Evolutionary conservation across 1,139 yeast genomes (phyloP).

Genomic region (Debaryomyces psychrophilus): DNA sequence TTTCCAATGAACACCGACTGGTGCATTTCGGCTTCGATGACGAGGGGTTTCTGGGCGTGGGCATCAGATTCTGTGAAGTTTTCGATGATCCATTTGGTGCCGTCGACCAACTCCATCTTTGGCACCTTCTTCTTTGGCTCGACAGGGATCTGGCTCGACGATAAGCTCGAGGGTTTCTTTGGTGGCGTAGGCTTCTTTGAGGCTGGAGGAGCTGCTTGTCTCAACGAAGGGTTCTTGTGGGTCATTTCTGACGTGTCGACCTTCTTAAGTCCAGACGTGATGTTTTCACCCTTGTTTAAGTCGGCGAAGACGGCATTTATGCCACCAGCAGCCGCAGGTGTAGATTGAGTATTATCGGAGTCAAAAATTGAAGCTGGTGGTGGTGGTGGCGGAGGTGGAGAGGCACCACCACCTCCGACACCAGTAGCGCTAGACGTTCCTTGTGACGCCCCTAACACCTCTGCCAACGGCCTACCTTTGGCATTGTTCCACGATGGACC

Average conservation of each 20-base stretch:
- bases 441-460: slow-evolving; percentile 30
- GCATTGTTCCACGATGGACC: slow-evolving; percentile 77
- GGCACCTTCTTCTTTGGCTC: slow-evolving; percentile 59
- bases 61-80: slow-evolving; percentile 61
- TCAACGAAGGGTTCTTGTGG: slow-evolving; percentile 85
- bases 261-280: slow-evolving; percentile 85
- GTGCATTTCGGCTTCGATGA: slow-evolving; percentile 77
- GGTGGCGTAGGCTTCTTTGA: slow-evolving; percentile 56
- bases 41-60: slow-evolving; percentile 51
- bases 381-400: slow-evolving; percentile 77
- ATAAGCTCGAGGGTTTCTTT: slow-evolving; percentile 70
- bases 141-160: slow-evolving; percentile 35
- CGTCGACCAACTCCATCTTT: slow-evolving; percentile 76
- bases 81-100: slow-evolving; percentile 84
- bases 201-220: slow-evolving; percentile 46
- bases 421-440: no score
- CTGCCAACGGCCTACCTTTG: slow-evolving; percentile 50
- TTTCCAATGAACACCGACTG: slow-evolving; percentile 90
- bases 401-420: slow-evolving; percentile 25
- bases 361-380: slow-evolving; percentile 67
- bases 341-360: slow-evolving; percentile 30
- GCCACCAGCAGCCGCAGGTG: slow-evolving; percentile 49
- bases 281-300: slow-evolving; percentile 78
- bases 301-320: slow-evolving; percentile 92
- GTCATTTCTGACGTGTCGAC: slow-evolving; percentile 95